Evolutionary conservation across 192 early-diverging fungal species (phyloP).

Genomic region (Globomyces pollinis-pini): DNA sequence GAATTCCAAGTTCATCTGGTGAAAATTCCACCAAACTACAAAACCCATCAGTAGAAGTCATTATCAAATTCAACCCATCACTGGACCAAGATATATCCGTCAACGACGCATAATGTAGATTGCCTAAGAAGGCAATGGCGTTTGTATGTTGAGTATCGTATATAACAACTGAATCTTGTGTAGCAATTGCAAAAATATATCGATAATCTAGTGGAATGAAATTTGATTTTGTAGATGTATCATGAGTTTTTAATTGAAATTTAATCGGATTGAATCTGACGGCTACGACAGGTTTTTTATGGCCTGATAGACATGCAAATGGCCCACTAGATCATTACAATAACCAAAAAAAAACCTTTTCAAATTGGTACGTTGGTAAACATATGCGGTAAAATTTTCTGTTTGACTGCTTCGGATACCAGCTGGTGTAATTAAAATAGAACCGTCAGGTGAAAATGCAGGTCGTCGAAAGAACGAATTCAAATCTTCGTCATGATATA

Average conservation of each 20-base stretch:
- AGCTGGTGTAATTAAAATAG: slow-evolving; percentile 70
- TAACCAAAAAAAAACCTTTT: background rate
- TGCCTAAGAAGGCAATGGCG: slow-evolving; percentile 65
- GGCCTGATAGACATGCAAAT: slow-evolving; percentile 57
- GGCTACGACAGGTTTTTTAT: slow-evolving; percentile 70
- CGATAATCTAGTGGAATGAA: slow-evolving; percentile 70
- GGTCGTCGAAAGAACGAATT: slow-evolving; percentile 86
- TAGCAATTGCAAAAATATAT: slow-evolving; percentile 77
- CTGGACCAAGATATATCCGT: slow-evolving; percentile 82
- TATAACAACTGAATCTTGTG: slow-evolving; percentile 71
- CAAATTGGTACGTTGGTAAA: slow-evolving; percentile 14
- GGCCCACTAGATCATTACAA: slow-evolving; percentile 42
- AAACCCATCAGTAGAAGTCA: slow-evolving; percentile 82
- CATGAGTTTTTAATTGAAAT: slow-evolving; percentile 27
- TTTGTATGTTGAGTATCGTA: slow-evolving; percentile 73
- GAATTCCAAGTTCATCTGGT: slow-evolving; percentile 55
- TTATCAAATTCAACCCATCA: slow-evolving; percentile 67
- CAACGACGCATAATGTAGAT: slow-evolving; percentile 82
- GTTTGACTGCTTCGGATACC: slow-evolving; percentile 49
- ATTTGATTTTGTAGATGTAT: slow-evolving; percentile 7
- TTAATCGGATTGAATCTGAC: slow-evolving; percentile 61
- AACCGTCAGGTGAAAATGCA: slow-evolving; percentile 81
- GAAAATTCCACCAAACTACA: slow-evolving; percentile 70
- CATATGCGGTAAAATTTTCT: background rate
- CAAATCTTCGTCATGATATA: slow-evolving; percentile 70